Base-by-base conservation (phyloP, 1,284 basidiomycete genomes). In the Tausonia pullulans region DNA sequence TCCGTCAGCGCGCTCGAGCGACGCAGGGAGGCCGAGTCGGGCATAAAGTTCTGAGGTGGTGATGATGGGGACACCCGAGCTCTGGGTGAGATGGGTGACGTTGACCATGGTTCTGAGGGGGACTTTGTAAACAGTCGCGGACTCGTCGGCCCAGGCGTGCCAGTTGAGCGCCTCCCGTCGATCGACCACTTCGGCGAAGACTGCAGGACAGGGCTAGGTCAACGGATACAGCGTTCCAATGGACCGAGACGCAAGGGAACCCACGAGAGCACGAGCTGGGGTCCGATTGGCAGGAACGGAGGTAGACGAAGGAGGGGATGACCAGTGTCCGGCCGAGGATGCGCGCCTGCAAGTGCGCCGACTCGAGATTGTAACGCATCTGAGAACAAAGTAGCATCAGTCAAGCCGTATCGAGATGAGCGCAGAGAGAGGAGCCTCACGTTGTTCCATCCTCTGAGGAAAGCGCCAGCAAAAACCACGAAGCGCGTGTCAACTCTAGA, bases 311-410 rank as follows among this genome's bases (percentile, higher is more conserved):
- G 5, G 68, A 68, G 5, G 69, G 69, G 11, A 69, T n/a, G 40
- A 70, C 66, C 13, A 69, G 64, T 5, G 69, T 69, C 14, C 69
- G 66, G 61, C 68, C 68, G 7, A 68, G 57, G 6, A 69, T 46
- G 8, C 41, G 40, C 2, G 68, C 69, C 16, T 70, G 69, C 2
- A 69, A 54, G 3, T 68, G 44, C 1, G 55, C 59, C 9, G 67
- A 53, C 61, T 70, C 69, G 53, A 70, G 64, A 43, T 67, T 69
- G 52, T 69, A 70, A 14, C 69, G 66, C 54, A 69, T 65, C 27
- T 27, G 27, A 27, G 27, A 27, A 2, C 27, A 27, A 27, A 27
- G 27, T 27, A 27, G 27, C 2, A 27, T 27, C 27, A 27, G 27
- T 27, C 27, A 27, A 27, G 27, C 27, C 27, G 27, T 27, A 27